phyloP scores from a whole-genome alignment of 148 eudicot species.

The Suaeda aralocaspica region DNA sequence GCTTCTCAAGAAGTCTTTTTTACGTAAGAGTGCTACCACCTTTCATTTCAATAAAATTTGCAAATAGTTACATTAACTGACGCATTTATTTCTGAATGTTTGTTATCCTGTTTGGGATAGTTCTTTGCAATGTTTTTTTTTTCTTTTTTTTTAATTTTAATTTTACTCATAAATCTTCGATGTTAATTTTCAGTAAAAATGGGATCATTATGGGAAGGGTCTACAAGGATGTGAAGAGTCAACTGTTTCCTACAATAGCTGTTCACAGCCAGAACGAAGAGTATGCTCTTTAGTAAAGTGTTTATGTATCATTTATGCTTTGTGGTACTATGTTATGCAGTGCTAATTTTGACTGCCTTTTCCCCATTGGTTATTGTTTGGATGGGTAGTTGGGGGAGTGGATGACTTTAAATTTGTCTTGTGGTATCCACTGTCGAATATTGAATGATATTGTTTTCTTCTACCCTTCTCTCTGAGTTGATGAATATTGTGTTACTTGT shows the following conservation, averaged over 20 bases:
- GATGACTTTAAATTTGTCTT: not conserved
- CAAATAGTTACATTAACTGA: constrained; percentile 11
- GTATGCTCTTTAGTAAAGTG: constrained; percentile 45
- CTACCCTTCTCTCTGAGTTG: not conserved
- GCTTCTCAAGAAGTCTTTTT: constrained; percentile 85
- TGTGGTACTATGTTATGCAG: not conserved
- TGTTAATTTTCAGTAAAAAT: constrained; percentile 61
- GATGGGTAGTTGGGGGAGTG: not conserved
- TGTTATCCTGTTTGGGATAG: not conserved
- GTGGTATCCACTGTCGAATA: not conserved
- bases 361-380: not conserved
- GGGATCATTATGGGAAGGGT: constrained; percentile 62
- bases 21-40: constrained; percentile 54
- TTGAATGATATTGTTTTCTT: not conserved
- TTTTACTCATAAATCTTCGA: constrained; percentile 13
- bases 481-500: not conserved
- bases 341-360: not conserved
- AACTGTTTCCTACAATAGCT: constrained; percentile 80
- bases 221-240: constrained; percentile 74
- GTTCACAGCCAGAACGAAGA: constrained; percentile 97
- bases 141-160: not conserved
- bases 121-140: not conserved
- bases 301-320: not conserved
- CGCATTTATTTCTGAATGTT: constrained; percentile 10
- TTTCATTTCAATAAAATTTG: constrained; percentile 19